These are phyloP conservation scores for Claviceps purpurea DNA, from an alignment of 2,329 filamentous ascomycete genomes.

Conservation along the genomic window DNA sequence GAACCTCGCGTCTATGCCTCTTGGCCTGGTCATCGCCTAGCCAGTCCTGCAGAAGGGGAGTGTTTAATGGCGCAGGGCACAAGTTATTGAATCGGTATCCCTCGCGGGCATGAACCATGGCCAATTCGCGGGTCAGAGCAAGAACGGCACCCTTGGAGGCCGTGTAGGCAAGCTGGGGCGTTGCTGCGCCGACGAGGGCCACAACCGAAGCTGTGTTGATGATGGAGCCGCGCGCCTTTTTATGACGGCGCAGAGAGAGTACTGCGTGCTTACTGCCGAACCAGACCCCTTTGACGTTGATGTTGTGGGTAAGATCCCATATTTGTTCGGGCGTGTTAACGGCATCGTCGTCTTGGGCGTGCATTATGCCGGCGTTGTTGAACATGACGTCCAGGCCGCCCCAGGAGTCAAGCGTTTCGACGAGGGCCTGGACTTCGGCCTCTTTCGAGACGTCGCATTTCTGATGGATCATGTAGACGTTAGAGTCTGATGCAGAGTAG, in stretches of 20 bases:
- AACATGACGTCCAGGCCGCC: conserved; percentile 86
- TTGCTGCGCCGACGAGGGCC: conserved; percentile 73
- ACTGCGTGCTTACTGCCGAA: conserved; percentile 89
- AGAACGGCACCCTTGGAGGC: conserved; percentile 88
- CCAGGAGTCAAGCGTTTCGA: conserved; percentile 67
- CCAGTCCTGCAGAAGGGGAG: conserved; percentile 84
- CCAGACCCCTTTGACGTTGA: conserved; percentile 99
- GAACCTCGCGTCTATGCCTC: conserved; percentile 69
- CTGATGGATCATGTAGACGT: conserved; percentile 5
- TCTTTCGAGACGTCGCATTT: conserved; percentile 75
- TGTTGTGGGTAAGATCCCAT: conserved; percentile 86
- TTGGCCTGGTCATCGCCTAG: conserved; percentile 76
- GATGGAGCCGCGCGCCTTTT: conserved; percentile 67
- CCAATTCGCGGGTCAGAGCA: conserved; percentile 78
- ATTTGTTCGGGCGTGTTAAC: conserved; percentile 76
- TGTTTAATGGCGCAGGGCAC: conserved; percentile 86
- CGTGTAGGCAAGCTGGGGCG: conserved; percentile 84
- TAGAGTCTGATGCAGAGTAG: neutral
- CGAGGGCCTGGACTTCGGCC: conserved; percentile 57
- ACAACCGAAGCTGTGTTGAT: conserved; percentile 91
- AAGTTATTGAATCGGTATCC: conserved; percentile 81
- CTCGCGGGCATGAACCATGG: conserved; percentile 84
- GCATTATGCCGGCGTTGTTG: conserved; percentile 98
- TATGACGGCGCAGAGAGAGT: conserved; percentile 62
- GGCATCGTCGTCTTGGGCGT: conserved; percentile 66